Evolutionary conservation across 306 rosid species (phyloP).

Genomic region (Sicyos baderoa): DNA sequence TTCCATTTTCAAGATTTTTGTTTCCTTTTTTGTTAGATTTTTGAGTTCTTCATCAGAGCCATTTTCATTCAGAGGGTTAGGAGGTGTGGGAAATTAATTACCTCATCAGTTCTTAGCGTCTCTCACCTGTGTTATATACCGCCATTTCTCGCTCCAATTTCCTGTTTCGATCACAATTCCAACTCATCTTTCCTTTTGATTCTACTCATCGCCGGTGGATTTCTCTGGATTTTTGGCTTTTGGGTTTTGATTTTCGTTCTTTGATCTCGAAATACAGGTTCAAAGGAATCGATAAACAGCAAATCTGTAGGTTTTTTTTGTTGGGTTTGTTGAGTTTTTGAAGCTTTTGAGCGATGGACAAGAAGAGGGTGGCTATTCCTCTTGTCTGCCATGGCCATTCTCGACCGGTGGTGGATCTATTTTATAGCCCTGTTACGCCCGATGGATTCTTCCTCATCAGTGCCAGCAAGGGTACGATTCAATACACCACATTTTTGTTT

Average conservation of each 20-base stretch:
- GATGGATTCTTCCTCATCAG: constrained; percentile 94
- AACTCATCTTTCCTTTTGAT: not conserved
- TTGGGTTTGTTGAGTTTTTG: constrained; percentile 11
- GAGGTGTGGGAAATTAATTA: constrained; percentile 76
- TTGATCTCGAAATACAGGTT: constrained; percentile 20
- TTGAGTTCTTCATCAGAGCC: constrained; percentile 3
- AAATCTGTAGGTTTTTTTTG: not conserved
- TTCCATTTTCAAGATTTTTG: not conserved
- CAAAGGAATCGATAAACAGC: constrained; percentile 6
- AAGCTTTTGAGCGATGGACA: constrained; percentile 45
- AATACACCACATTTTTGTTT: too few species aligned
- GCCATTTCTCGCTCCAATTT: constrained; percentile 33
- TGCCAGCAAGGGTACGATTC: constrained; percentile 81
- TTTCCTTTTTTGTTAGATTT: constrained; percentile 22
- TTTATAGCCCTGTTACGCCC: constrained; percentile 83
- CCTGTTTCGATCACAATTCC: constrained; percentile 14
- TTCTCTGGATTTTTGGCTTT: constrained; percentile 38
- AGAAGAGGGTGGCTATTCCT: constrained; percentile 71
- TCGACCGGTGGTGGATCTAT: constrained; percentile 91
- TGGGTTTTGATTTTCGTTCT: constrained; percentile 5
- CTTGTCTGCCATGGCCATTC: constrained; percentile 92
- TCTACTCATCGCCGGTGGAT: constrained; percentile 3
- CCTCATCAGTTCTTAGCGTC: too few species aligned
- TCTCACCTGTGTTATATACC: constrained; percentile 48
- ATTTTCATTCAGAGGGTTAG: constrained; percentile 38